Percentiles rank a stretch among this genome's conserved stretches.
phyloP scores from a whole-genome alignment of 2,329 filamentous ascomycete species.

The Fusarium mundagurra region DNA sequence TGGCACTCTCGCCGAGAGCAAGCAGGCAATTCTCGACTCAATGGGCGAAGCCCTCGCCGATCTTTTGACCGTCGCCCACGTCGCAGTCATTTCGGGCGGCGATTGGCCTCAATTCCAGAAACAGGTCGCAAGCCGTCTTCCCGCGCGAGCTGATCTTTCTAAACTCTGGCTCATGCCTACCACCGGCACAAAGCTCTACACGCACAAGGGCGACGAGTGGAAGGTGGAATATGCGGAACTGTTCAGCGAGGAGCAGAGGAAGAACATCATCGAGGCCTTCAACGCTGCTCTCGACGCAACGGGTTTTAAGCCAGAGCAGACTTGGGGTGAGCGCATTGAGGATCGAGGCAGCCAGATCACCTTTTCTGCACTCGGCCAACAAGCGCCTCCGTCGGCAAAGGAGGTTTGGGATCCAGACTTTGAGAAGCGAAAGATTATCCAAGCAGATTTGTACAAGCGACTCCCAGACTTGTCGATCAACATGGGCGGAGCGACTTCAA shows the following conservation, averaged over 20 bases:
- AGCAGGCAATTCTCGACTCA: constrained; percentile 16
- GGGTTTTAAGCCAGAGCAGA: constrained; percentile 12
- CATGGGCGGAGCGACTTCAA: constrained; percentile 17
- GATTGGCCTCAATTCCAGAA: constrained; percentile 19
- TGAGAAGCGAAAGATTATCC: constrained; percentile 15
- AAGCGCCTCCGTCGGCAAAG: constrained; percentile 6
- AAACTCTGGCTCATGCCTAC: constrained; percentile 23
- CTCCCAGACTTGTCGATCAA: constrained; percentile 17
- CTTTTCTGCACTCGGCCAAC: constrained; percentile 9
- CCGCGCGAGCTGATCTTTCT: constrained; percentile 1
- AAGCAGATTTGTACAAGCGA: constrained; percentile 8
- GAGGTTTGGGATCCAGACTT: constrained; percentile 18
- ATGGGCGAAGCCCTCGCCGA: constrained; percentile 13
- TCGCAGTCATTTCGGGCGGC: constrained; percentile 16
- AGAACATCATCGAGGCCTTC: constrained; percentile 11
- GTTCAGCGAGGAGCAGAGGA: constrained; percentile 15
- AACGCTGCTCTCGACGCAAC: constrained; percentile 12
- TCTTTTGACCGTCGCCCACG: constrained; percentile 10
- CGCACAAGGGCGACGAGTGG: constrained; percentile 6
- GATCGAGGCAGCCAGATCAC: constrained; percentile 17
- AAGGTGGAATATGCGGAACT: constrained; percentile 15
- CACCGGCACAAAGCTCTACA: constrained; percentile 13
- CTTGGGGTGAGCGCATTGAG: constrained; percentile 17
- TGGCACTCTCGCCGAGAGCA: constrained; percentile 20
- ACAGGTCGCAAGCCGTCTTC: constrained; percentile 15